Percentiles rank a stretch among this genome's conserved stretches.
These are phyloP conservation scores for Cladosporium sp. DNA, from an alignment of 2,329 filamentous ascomycete genomes.

Conservation along the genomic window DNA sequence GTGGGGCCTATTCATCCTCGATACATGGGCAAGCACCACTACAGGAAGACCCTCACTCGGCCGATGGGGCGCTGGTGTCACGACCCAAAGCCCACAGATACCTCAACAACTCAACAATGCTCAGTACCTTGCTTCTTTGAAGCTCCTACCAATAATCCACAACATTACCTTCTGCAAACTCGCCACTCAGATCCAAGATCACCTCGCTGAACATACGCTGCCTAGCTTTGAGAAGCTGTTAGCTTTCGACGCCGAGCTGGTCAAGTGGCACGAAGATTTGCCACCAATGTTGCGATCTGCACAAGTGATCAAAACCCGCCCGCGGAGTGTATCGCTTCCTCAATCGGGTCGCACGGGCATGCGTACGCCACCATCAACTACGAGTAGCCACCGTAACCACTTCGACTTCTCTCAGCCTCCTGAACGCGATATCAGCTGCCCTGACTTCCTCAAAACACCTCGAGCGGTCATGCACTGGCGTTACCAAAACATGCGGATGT, in stretches of 20 bases:
- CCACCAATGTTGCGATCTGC: slow-evolving; percentile 48
- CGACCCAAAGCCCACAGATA: slow-evolving; percentile 60
- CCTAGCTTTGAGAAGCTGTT: slow-evolving; percentile 66
- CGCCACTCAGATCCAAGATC: slow-evolving; percentile 74
- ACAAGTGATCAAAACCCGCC: slow-evolving; percentile 1
- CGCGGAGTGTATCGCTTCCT: slow-evolving; percentile 15
- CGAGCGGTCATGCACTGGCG: slow-evolving; percentile 80
- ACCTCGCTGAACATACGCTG: slow-evolving; percentile 67
- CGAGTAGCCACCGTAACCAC: slow-evolving; percentile 21
- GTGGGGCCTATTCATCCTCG: slow-evolving; percentile 74
- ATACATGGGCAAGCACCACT: slow-evolving; percentile 72
- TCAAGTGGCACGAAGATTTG: slow-evolving; percentile 71
- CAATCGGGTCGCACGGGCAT: slow-evolving; percentile 16
- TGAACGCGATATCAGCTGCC: slow-evolving; percentile 58
- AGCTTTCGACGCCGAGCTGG: slow-evolving; percentile 65
- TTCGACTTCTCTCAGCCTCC: slow-evolving; percentile 59
- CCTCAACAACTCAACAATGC: slow-evolving; percentile 37
- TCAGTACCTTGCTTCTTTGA: slow-evolving; percentile 55
- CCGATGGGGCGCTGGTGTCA: slow-evolving; percentile 66
- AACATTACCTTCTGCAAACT: slow-evolving; percentile 80
- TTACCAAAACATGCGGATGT: slow-evolving; percentile 74
- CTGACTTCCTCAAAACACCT: slow-evolving; percentile 68
- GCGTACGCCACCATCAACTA: slow-evolving; percentile 21
- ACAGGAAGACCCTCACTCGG: slow-evolving; percentile 70
- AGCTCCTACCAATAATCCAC: slow-evolving; percentile 70